Conservation (phyloP, 768 basidiomycete species). For the Suillus discolor region DNA sequence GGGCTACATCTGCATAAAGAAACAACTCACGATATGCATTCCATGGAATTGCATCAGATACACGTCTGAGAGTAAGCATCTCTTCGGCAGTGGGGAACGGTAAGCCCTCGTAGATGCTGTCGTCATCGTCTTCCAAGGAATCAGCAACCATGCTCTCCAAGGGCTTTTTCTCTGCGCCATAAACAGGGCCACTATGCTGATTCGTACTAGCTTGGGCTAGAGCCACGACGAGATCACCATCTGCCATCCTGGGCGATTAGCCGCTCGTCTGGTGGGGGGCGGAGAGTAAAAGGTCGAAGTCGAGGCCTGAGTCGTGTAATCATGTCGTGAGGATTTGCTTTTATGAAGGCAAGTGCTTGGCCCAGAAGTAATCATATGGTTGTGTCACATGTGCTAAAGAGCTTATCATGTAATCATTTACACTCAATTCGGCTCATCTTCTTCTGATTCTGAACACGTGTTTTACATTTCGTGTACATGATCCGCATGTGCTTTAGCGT, state of each 20-base stretch:
- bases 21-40: conserved; percentile 41
- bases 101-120: conserved; percentile 51
- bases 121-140: conserved; percentile 31
- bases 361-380: background rate
- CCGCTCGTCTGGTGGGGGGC: background rate
- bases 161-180: conserved; percentile 25
- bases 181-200: conserved; percentile 9
- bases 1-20: background rate
- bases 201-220: conserved; percentile 14
- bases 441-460: background rate
- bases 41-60: conserved; percentile 63
- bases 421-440: background rate
- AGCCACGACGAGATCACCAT: conserved; percentile 15
- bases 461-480: background rate
- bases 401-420: background rate
- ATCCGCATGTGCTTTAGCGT: background rate
- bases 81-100: conserved; percentile 70
- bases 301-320: background rate
- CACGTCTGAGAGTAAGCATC: conserved; percentile 55
- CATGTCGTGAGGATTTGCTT: background rate
- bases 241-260: conserved; percentile 3
- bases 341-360: background rate
- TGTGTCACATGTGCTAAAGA: background rate
- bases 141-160: conserved; percentile 13
- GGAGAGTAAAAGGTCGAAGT: background rate